These are phyloP conservation scores for Carallia brachiata DNA, from an alignment of 345 rosid genomes.

Conservation along the genomic window DNA sequence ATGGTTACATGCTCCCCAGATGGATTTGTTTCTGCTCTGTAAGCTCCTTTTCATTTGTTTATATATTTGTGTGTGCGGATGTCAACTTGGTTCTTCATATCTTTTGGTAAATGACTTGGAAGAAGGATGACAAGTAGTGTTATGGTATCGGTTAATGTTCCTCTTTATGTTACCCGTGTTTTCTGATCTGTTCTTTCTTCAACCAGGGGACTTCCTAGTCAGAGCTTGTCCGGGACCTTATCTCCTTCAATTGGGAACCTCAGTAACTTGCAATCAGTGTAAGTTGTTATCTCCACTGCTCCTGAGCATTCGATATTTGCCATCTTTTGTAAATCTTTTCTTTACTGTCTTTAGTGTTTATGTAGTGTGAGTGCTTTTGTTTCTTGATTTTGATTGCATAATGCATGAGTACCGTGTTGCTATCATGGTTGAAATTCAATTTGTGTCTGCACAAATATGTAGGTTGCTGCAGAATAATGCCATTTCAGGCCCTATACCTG, in stretches of 20 bases:
- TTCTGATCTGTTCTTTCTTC: slow-evolving; percentile 5
- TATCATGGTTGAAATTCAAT: neutral
- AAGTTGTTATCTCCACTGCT: slow-evolving; percentile 31
- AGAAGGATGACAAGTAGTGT: too few species aligned
- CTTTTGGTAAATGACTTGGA: neutral
- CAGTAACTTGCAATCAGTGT: slow-evolving; percentile 81
- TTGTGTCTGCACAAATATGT: slow-evolving; percentile 19
- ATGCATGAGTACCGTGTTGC: neutral
- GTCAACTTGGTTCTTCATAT: neutral
- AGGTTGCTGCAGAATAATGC: slow-evolving; percentile 97
- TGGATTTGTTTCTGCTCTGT: slow-evolving; percentile 87
- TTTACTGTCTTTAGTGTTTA: neutral
- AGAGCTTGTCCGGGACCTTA: slow-evolving; percentile 87
- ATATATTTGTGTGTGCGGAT: neutral
- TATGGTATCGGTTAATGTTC: neutral
- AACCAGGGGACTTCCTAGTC: slow-evolving; percentile 92
- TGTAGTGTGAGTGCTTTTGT: neutral
- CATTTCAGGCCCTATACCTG: slow-evolving; percentile 79
- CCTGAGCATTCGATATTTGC: neutral
- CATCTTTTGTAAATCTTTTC: neutral
- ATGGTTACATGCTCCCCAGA: slow-evolving; percentile 86
- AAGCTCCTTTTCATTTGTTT: slow-evolving; percentile 35
- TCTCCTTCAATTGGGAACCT: slow-evolving; percentile 88
- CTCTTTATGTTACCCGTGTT: neutral
- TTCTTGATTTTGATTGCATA: neutral